Percentiles rank a stretch among this genome's conserved stretches.
phyloP scores from a whole-genome alignment of 768 basidiomycete species.

The Pleurotus tuber-regium region DNA sequence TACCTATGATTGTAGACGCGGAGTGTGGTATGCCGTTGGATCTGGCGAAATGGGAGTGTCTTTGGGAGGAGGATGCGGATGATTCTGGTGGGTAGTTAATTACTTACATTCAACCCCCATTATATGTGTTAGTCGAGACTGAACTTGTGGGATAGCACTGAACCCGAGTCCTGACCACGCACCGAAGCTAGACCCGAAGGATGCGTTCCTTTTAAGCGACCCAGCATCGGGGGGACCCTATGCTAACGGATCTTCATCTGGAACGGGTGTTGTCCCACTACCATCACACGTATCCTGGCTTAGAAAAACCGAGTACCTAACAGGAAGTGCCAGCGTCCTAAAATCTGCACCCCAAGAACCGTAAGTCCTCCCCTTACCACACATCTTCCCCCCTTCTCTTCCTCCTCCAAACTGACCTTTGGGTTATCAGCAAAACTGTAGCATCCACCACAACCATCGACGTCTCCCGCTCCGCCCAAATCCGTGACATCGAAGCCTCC shows the following conservation, averaged over 20 bases:
- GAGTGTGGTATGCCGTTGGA: slow-evolving; percentile 97
- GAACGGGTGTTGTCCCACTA: slow-evolving; percentile 38
- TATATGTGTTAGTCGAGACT: neutral
- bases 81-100: slow-evolving; percentile 49
- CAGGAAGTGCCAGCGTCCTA: slow-evolving; percentile 47
- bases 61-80: slow-evolving; percentile 81
- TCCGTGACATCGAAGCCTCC: slow-evolving; percentile 76
- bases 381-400: neutral
- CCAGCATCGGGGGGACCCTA: slow-evolving; percentile 48
- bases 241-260: slow-evolving; percentile 34
- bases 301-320: slow-evolving; percentile 88
- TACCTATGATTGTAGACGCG: slow-evolving; percentile 96
- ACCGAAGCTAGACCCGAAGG: slow-evolving; percentile 68
- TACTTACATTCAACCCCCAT: no score
- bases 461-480: slow-evolving; percentile 70
- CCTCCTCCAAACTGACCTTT: slow-evolving; percentile 6
- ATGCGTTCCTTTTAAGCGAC: slow-evolving; percentile 75
- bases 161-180: slow-evolving; percentile 65
- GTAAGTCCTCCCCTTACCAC: slow-evolving; percentile 36
- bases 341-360: slow-evolving; percentile 45
- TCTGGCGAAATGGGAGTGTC: slow-evolving; percentile 73
- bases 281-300: slow-evolving; percentile 83
- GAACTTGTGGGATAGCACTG: slow-evolving; percentile 29
- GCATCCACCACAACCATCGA: slow-evolving; percentile 52
- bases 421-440: slow-evolving; percentile 56